phyloP scores from a whole-genome alignment of 106 monocot species.

The Dendrobium officinale region DNA sequence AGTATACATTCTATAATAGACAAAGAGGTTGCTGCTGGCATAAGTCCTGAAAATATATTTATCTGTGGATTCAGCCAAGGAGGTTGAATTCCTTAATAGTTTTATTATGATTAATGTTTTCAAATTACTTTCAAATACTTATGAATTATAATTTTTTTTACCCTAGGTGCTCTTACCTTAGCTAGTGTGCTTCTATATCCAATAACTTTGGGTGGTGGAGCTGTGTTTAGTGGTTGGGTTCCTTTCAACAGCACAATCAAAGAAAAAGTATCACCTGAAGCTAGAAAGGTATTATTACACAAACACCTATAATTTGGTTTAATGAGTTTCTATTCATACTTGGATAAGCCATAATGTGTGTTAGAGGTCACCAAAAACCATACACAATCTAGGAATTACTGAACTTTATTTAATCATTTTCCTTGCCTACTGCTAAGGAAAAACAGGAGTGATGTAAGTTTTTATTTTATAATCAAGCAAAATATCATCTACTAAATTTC shows the following conservation, averaged over 20 bases:
- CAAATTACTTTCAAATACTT: neutral
- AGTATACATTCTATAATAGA: constrained; percentile 80
- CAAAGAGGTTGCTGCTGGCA: constrained; percentile 66
- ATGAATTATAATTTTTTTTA: neutral
- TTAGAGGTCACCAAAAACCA: neutral
- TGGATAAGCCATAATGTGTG: neutral
- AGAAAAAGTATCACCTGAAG: constrained; percentile 63
- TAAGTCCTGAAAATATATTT: constrained; percentile 68
- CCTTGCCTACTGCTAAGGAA: neutral
- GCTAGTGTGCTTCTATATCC: constrained; percentile 91
- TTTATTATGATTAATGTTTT: neutral
- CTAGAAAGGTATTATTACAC: constrained; percentile 51
- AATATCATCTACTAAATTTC: too few relatives aligned
- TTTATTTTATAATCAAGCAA: too few relatives aligned
- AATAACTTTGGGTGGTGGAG: constrained; percentile 76
- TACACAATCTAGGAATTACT: neutral
- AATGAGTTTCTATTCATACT: neutral
- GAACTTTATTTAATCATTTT: neutral
- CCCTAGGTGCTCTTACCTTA: constrained; percentile 72
- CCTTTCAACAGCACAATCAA: constrained; percentile 74
- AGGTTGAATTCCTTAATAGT: constrained; percentile 26
- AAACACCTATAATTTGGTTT: neutral
- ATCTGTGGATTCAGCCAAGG: constrained; percentile 95
- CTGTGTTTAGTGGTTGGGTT: constrained; percentile 88
- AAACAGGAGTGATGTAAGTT: too few relatives aligned